Percentiles rank a stretch among this genome's conserved stretches.
Evolutionary conservation across 208 protist genomes (phyloP).

Genomic region (Entamoeba invadens): DNA sequence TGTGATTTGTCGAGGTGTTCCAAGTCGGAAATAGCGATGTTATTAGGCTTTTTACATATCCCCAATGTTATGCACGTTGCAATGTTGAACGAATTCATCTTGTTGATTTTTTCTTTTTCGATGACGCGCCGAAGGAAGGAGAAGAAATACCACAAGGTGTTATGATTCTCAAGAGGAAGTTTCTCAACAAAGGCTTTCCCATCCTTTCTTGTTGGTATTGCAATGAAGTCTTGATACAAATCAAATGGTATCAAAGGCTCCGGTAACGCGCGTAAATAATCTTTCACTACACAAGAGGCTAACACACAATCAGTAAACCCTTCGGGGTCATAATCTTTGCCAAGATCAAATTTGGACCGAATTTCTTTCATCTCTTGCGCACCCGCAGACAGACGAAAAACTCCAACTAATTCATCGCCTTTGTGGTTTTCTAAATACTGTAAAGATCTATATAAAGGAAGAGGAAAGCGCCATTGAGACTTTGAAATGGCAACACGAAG

Average conservation of each 20-base stretch:
- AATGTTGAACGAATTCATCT: neutral
- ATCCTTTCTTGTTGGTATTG: neutral
- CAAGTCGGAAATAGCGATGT: neutral
- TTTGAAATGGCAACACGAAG: neutral
- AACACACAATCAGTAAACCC: neutral
- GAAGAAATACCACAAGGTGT: neutral
- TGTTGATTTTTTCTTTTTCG: neutral
- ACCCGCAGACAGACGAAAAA: neutral
- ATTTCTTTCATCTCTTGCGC: neutral
- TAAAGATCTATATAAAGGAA: neutral
- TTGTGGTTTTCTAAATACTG: neutral
- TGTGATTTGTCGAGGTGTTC: neutral
- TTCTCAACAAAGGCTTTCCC: neutral
- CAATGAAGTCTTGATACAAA: neutral
- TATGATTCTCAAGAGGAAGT: neutral
- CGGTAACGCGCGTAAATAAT: neutral
- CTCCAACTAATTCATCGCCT: neutral
- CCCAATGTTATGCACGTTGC: neutral
- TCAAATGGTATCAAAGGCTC: neutral
- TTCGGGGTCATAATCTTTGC: neutral
- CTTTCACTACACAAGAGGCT: neutral
- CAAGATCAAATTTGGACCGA: neutral
- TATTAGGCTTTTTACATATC: neutral
- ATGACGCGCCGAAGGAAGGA: neutral
- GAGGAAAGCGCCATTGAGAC: neutral